A percentile compares a stretch with the other conserved stretches of the same genome.
Evolutionary conservation across 2,329 filamentous ascomycete genomes (phyloP).

Genomic region (Zymoseptoria ardabiliae): DNA sequence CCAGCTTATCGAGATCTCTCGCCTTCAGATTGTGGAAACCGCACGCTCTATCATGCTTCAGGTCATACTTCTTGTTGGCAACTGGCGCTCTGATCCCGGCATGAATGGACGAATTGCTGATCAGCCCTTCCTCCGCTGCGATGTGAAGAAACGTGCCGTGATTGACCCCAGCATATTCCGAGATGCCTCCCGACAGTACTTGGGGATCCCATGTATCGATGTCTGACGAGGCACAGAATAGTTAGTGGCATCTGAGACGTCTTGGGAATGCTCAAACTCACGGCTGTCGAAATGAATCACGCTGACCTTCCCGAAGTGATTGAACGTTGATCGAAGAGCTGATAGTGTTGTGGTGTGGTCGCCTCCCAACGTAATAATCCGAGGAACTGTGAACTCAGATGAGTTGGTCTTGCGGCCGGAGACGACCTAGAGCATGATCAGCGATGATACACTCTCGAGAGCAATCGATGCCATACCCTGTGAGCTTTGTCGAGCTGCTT

Average conservation of each 20-base stretch:
- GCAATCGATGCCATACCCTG: conserved; percentile 30
- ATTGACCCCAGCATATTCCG: conserved; percentile 53
- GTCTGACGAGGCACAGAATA: conserved; percentile 15
- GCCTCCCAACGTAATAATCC: conserved; percentile 47
- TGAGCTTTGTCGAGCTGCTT: conserved; percentile 48
- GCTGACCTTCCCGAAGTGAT: conserved; percentile 48
- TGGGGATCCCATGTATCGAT: conserved; percentile 50
- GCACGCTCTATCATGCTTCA: conserved; percentile 51
- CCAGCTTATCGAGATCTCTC: conserved; percentile 46
- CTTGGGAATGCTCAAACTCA: conserved; percentile 33
- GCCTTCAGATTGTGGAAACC: conserved; percentile 53
- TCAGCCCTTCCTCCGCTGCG: conserved; percentile 54
- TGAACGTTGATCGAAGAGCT: conserved; percentile 43
- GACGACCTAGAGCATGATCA: conserved; percentile 30
- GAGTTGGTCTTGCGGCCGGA: conserved; percentile 39
- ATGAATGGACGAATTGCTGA: conserved; percentile 53
- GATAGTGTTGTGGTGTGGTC: conserved; percentile 51
- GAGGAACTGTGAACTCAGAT: conserved; percentile 39
- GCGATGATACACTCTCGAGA: neutral
- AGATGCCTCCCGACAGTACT: conserved; percentile 51
- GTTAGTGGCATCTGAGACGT: neutral
- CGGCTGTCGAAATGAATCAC: conserved; percentile 53
- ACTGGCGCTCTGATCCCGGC: conserved; percentile 55
- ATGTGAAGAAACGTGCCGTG: conserved; percentile 58
- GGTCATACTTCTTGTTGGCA: conserved; percentile 42